Base-by-base conservation (phyloP, 805 yeast genomes). In the Saccharomycodes ludwigii region DNA sequence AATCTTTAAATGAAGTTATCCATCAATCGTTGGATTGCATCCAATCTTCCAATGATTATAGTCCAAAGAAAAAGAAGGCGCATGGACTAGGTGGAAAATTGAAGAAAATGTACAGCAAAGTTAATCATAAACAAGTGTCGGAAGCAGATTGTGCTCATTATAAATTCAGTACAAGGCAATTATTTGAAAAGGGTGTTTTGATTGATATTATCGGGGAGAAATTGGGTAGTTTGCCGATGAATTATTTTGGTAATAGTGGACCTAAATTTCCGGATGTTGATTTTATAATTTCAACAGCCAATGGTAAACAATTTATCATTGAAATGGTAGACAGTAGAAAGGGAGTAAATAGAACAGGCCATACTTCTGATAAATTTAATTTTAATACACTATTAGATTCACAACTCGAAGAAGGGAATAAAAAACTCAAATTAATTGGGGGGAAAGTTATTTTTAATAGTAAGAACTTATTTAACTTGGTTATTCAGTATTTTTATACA, bases 141-240 rank as follows among this genome's bases (percentile, higher is more conserved):
- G 36, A 49, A 34, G 30, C 53, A 41, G 46, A 43, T 57, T 61
- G 56, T 64, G 55, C 69, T 63, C 18, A 80, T 77, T 61, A 74
- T 79, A 32, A 81, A 71, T 81, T 82, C 58, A 68, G 83, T 0
- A 76, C 83, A 4, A 76, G 78, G 41, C 76, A 75, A 45, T 64
- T 88, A 23, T 61, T 70, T 46, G 95, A 85, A 36, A 77, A 71
- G 40, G 77, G 80, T 1, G 68, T 85, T 1, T 50, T 86, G 14
- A 49, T 67, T 3, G 76, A 72, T 32, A 60, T 79, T 24, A 66
- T 65, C 12, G 84, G 83, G 0, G 59, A 67, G 16, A 59, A 65
- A 31, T 44, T 58, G 18, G 61, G 57, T 18, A 44, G 53, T 17
- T 52, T 50, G 12, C 51, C 62, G 1, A 53, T 58, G 1, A 58